Conservation (phyloP, 768 basidiomycete genomes). For the Tephrocybe sp. region DNA sequence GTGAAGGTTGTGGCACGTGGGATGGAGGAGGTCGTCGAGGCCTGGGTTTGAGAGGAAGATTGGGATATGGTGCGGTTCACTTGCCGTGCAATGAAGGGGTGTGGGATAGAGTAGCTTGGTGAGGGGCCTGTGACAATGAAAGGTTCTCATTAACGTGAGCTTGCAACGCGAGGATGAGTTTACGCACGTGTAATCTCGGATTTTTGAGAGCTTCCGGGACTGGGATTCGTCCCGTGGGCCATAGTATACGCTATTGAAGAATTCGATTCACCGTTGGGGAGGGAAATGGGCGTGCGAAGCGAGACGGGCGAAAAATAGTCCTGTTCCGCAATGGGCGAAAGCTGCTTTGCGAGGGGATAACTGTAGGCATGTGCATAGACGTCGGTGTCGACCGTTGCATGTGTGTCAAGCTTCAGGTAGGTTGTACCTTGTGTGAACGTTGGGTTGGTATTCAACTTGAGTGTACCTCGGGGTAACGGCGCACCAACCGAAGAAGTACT, state of each 20-base stretch:
- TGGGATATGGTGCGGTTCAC: conserved; percentile 67
- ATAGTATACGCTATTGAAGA: conserved; percentile 19
- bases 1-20: conserved; percentile 9
- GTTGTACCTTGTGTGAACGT: conserved; percentile 38
- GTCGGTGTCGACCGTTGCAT: conserved; percentile 26
- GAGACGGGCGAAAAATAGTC: conserved; percentile 58
- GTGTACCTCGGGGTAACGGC: conserved; percentile 23
- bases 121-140: conserved; percentile 41
- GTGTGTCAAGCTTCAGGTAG: conserved; percentile 39
- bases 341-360: conserved; percentile 45
- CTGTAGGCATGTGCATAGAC: conserved; percentile 35
- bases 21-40: conserved; percentile 38
- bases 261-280: conserved; percentile 22
- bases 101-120: conserved; percentile 40
- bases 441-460: conserved; percentile 30
- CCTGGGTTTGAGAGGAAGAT: conserved; percentile 60
- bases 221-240: conserved; percentile 22
- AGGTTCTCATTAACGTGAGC: no score
- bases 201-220: conserved; percentile 35
- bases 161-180: conserved; percentile 12
- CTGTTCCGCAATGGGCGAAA: conserved; percentile 68
- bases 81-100: conserved; percentile 61
- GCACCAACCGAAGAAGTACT: conserved; percentile 23
- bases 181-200: conserved; percentile 46
- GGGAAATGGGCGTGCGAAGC: conserved; percentile 31